Evolutionary conservation across 352 stramenopile genomes (phyloP), one percentile per base, ranked within the genome.

Genomic region (Phytopythium sindhum): DNA sequence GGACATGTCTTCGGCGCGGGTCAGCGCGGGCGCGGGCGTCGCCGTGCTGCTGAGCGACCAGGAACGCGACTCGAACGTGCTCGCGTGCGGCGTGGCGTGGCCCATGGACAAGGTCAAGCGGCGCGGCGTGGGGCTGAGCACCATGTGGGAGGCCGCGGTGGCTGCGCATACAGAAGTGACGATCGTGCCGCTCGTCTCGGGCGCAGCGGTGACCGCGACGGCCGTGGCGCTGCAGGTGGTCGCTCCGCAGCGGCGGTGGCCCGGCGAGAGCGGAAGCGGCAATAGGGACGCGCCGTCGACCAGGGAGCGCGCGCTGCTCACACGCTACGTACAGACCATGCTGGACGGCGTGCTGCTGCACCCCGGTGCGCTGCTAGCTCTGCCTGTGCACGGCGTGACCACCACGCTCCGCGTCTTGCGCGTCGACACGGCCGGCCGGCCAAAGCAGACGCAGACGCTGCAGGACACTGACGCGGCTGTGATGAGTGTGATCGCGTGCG

Each of bases 41-140:
- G 65, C 67, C 35, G 63, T 90, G 17, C 59, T 68, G 26, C 29
- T 53, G 15, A 35, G 54, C 24, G 28, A 9, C 45, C 31, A 35
- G 31, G 31, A 35, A 35, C n/a, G n/a, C n/a, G n/a, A n/a, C n/a
- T n/a, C n/a, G n/a, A n/a, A n/a, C n/a, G n/a, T 56, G 6, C 41
- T 60, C 15, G 55, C 37, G 23, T 60, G 55, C 37, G 55, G 55
- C 55, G 55, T 60, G 23, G 55, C 39, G 39, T 60, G 55, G 55
- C 55, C 55, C 55, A 60, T 91, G 63, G 78, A 91, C 57, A 91
- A 86, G 54, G 78, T 91, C 70, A 86, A 87, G 65, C 78, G 77
- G 21, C 72, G 72, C 26, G 63, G 75, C 44, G 76, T 91, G 12
- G 85, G 81, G 51, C 63, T 93, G 4, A 90, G 80, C 72, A 76